Percentiles rank a stretch among this genome's conserved stretches.
Evolutionary conservation across 148 eudicot genomes (phyloP).

Genomic region (Chenopodium berlandieri): DNA sequence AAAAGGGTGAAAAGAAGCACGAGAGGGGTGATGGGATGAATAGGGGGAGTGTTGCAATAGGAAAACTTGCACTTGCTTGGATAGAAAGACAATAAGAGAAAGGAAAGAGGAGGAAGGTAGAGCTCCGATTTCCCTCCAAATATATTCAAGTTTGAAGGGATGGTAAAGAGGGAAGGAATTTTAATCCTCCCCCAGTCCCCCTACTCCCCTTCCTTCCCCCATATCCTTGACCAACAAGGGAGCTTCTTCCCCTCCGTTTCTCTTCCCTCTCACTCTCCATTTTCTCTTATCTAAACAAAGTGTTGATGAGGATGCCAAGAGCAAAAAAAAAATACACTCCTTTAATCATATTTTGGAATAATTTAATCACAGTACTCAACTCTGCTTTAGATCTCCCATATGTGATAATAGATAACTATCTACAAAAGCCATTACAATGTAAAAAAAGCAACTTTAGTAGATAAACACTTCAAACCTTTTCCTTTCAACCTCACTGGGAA

Average conservation of each 20-base stretch:
- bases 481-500: slow-evolving; percentile 71
- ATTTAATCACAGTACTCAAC: not conserved
- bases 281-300: no score
- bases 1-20: not conserved
- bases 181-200: no score
- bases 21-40: not conserved
- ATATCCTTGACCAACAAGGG: no score
- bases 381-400: slow-evolving; percentile 3
- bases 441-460: not conserved
- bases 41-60: slow-evolving; percentile 9
- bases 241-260: no score
- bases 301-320: not conserved
- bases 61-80: not conserved
- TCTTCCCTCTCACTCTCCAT: no score
- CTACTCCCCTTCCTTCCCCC: no score
- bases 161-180: no score
- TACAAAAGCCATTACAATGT: not conserved
- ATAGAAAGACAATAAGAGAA: no score
- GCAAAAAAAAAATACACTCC: not conserved
- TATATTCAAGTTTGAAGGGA: no score
- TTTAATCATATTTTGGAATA: not conserved
- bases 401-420: not conserved
- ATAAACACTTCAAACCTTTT: slow-evolving; percentile 52
- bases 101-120: no score
- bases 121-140: no score